Conservation (phyloP, 306 rosid genomes). For the Rosa persica region DNA sequence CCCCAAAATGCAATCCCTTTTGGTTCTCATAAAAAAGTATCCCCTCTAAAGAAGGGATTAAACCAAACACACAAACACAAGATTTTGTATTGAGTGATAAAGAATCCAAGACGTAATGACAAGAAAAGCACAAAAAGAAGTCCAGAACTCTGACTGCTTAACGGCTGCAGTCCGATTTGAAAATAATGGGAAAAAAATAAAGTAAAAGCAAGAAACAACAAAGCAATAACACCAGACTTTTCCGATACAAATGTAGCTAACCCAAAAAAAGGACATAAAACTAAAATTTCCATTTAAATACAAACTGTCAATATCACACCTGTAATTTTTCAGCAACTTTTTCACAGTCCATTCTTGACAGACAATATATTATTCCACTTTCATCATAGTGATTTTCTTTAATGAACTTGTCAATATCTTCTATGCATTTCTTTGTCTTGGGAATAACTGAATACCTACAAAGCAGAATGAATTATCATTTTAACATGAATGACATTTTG, state of each 20-base stretch:
- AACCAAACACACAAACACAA: background rate
- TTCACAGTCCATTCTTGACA: slow-evolving; percentile 98
- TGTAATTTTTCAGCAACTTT: slow-evolving; percentile 88
- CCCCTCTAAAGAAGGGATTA: background rate
- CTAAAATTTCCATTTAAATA: background rate
- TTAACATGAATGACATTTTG: slow-evolving; percentile 1
- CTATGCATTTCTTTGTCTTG: slow-evolving; percentile 89
- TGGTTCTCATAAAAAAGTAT: background rate
- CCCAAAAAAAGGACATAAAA: background rate
- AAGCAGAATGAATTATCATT: slow-evolving; percentile 21
- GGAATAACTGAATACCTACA: slow-evolving; percentile 85
- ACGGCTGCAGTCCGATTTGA: background rate
- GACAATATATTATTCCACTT: slow-evolving; percentile 96
- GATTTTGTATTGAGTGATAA: background rate
- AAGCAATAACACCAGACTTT: background rate
- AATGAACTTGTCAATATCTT: slow-evolving; percentile 85
- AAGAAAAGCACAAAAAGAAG: background rate
- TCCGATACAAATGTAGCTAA: background rate
- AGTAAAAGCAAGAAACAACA: background rate
- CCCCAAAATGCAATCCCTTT: background rate
- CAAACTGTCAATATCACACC: slow-evolving; percentile 48
- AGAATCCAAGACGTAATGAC: background rate
- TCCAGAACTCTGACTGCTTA: background rate
- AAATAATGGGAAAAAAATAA: background rate
- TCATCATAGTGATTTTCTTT: slow-evolving; percentile 86